phyloP scores from a whole-genome alignment of 208 protist genomes.

The Leishmania braziliensis region DNA sequence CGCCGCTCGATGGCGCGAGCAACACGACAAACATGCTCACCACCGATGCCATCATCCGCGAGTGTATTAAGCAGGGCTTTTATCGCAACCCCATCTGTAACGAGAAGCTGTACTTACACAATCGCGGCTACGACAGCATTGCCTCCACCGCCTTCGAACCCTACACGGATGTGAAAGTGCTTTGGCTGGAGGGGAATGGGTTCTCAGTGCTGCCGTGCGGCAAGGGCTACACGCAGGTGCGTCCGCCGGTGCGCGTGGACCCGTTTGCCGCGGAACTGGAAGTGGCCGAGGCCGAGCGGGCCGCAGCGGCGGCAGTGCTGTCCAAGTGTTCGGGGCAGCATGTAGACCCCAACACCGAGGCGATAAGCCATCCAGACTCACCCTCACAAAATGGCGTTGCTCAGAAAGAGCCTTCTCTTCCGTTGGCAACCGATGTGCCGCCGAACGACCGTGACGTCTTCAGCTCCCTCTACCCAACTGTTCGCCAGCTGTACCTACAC shows the following conservation, averaged over 20 bases:
- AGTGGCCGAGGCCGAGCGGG: conserved; percentile 16
- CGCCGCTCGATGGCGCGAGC: conserved; percentile 1
- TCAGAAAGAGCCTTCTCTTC: conserved; percentile 8
- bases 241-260: conserved; percentile 36
- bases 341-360: conserved; percentile 18
- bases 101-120: conserved; percentile 94
- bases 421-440: conserved; percentile 17
- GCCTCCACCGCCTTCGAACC: conserved; percentile 76
- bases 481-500: conserved; percentile 93
- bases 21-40: conserved; percentile 47
- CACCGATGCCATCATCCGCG: conserved; percentile 79
- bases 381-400: neutral
- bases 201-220: conserved; percentile 70
- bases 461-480: conserved; percentile 78
- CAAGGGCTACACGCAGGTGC: conserved; percentile 40
- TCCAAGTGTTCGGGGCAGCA: conserved; percentile 9
- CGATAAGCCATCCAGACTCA: neutral
- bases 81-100: conserved; percentile 94
- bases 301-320: neutral
- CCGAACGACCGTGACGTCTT: conserved; percentile 65
- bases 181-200: conserved; percentile 95
- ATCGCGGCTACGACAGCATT: conserved; percentile 88
- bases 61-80: conserved; percentile 85
- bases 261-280: conserved; percentile 23
- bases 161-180: conserved; percentile 89